phyloP scores from a whole-genome alignment of 2,329 filamentous ascomycete genomes.

The Aaosphaeria arxii region DNA sequence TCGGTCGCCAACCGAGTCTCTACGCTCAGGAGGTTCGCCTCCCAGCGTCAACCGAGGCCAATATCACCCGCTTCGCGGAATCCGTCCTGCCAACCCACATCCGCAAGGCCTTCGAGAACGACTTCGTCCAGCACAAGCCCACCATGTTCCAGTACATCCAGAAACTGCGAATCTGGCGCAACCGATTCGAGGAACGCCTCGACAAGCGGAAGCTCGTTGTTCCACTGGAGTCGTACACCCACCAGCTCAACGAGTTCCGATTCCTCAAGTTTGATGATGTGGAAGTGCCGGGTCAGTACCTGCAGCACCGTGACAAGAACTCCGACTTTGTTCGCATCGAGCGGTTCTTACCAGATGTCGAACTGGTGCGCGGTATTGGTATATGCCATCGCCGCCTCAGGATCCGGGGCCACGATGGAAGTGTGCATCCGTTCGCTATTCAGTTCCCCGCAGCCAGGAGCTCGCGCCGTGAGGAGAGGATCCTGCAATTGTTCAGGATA shows the following conservation, averaged over 20 bases:
- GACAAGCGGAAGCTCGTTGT: constrained; percentile 74
- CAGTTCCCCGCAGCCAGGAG: constrained; percentile 93
- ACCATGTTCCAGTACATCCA: constrained; percentile 99
- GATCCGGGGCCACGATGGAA: constrained; percentile 96
- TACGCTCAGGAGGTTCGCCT: constrained; percentile 92
- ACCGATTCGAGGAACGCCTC: constrained; percentile 96
- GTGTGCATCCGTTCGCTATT: constrained; percentile 92
- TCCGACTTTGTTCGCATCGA: constrained; percentile 98
- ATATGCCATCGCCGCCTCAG: constrained; percentile 90
- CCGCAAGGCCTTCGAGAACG: constrained; percentile 92
- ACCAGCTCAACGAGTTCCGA: constrained; percentile 90
- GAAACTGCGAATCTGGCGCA: constrained; percentile 91
- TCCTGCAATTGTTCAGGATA: constrained; percentile 93
- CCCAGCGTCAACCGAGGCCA: constrained; percentile 84
- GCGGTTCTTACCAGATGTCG: constrained; percentile 91
- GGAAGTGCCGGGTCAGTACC: constrained; percentile 93
- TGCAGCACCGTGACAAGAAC: constrained; percentile 98
- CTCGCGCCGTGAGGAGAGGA: constrained; percentile 90
- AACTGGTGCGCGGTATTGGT: constrained; percentile 85
- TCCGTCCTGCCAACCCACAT: constrained; percentile 94
- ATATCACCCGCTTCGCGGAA: constrained; percentile 95
- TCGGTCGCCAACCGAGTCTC: constrained; percentile 79
- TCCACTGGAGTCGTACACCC: constrained; percentile 80
- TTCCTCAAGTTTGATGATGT: constrained; percentile 99
- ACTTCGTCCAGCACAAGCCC: constrained; percentile 92